Evolutionary conservation across 371 early-diverging fungal species (phyloP), one percentile per base, ranked within the genome.

Genomic region (Rhizopus delemar): DNA sequence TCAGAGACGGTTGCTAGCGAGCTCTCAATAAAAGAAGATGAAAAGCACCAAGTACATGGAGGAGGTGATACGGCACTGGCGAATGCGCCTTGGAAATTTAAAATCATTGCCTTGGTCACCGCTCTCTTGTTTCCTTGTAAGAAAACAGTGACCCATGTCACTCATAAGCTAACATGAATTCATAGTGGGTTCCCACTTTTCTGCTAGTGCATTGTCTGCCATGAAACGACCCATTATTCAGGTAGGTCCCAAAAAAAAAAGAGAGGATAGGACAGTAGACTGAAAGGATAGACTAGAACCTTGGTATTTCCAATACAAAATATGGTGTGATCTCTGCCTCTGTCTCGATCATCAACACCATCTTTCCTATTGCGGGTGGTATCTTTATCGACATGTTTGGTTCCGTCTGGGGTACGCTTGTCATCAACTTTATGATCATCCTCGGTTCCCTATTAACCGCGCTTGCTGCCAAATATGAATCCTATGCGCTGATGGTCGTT

Each of bases 361-460:
- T 82, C 41, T 71, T 84, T 46, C 84, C 82, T 13, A 72, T 82
- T 36, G 60, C 74, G 3, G 82, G 81, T 46, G 84, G 84, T 57
- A 56, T 70, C 1, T 68, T 80, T 15, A 70, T 83, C 51, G 78
- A 80, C 53, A 65, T 70, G n/a, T 79, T 81, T 60, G 83, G 83
- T 41, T 70, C 77, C 8, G 71, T 74, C 8, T 78, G 73, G 75
- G 80, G 81, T 53, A 75, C 80, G 4, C 46, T 77, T 29, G 72
- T 68, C 3, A 70, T 80, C 48, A 78, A 75, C 48, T 55, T 63
- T 8, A 57, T 75, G 61, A 67, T 82, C 33, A 67, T 75, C 33
- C 28, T 77, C 11, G 84, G 82, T 15, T 74, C 73, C 45, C 54
- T 84, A 5, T 52, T 84, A 35, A 74, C 77, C 8, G 80, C 80